These are phyloP conservation scores for Fibroporia radiculosa DNA, from an alignment of 768 basidiomycete genomes.

Conservation along the genomic window DNA sequence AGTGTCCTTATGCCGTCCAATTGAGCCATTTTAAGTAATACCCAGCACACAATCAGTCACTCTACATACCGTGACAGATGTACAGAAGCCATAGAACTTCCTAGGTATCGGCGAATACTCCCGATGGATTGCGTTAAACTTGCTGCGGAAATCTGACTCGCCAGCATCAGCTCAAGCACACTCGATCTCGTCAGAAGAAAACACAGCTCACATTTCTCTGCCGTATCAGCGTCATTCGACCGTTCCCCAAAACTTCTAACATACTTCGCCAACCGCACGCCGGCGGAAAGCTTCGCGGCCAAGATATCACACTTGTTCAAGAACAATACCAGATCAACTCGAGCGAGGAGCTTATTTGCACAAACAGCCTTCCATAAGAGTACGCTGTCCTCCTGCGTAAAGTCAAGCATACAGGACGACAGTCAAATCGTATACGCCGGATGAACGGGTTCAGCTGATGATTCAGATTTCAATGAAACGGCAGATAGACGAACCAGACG, in stretches of 20 bases:
- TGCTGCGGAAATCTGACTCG: conserved; percentile 50
- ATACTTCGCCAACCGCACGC: conserved; percentile 56
- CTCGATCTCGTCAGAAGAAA: neutral
- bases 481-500: conserved; percentile 28
- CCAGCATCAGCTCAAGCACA: neutral
- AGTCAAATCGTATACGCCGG: conserved; percentile 1
- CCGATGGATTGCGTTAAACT: conserved; percentile 69
- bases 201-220: conserved; percentile 48
- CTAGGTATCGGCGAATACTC: conserved; percentile 68
- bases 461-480: neutral
- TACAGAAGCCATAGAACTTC: conserved; percentile 74
- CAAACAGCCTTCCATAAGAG: conserved; percentile 69
- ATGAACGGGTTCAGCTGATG: no score
- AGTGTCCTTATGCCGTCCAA: conserved; percentile 38
- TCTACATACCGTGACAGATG: conserved; percentile 56
- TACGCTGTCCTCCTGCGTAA: conserved; percentile 67
- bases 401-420: no score
- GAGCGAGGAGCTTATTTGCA: conserved; percentile 59
- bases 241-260: conserved; percentile 66
- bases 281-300: conserved; percentile 54
- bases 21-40: neutral
- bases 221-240: conserved; percentile 62
- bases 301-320: conserved; percentile 79
- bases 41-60: neutral
- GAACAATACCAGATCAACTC: conserved; percentile 71